A percentile compares a stretch with the other conserved stretches of the same genome.
Conservation (phyloP, 345 rosid species). For the Jatropha curcas region DNA sequence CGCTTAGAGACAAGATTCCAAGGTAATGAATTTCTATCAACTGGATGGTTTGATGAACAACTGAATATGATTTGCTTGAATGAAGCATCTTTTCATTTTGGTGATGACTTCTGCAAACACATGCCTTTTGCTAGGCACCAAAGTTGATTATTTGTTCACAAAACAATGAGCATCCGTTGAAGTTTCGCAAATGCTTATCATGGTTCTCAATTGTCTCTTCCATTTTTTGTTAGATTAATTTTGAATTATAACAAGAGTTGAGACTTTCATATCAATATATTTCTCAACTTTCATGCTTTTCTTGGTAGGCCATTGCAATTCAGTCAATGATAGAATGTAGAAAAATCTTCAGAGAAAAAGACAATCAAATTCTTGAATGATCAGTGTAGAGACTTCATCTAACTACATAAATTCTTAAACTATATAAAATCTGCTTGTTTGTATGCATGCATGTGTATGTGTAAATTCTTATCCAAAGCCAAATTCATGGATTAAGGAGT, state of each 20-base stretch:
- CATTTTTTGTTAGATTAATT: neutral
- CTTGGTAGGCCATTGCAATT: neutral
- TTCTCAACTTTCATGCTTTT: neutral
- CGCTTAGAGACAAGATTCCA: conserved; percentile 67
- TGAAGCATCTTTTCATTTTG: neutral
- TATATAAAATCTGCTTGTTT: neutral
- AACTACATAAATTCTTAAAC: neutral
- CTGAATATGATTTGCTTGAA: conserved; percentile 7
- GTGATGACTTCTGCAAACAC: neutral
- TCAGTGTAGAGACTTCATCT: neutral
- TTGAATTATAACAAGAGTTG: neutral
- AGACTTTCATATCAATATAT: neutral
- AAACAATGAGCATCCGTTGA: neutral
- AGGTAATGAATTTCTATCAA: conserved; percentile 43
- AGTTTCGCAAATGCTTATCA: neutral
- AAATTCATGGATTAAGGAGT: neutral
- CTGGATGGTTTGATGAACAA: conserved; percentile 3
- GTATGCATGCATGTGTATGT: neutral
- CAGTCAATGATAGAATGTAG: neutral
- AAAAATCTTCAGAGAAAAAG: neutral
- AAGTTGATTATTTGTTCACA: neutral
- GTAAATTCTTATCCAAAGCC: neutral
- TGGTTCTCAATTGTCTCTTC: neutral
- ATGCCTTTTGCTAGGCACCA: neutral
- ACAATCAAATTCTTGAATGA: neutral